Evolutionary conservation across 768 basidiomycete species (phyloP).

Genomic region (Xerocomellus intermedius): DNA sequence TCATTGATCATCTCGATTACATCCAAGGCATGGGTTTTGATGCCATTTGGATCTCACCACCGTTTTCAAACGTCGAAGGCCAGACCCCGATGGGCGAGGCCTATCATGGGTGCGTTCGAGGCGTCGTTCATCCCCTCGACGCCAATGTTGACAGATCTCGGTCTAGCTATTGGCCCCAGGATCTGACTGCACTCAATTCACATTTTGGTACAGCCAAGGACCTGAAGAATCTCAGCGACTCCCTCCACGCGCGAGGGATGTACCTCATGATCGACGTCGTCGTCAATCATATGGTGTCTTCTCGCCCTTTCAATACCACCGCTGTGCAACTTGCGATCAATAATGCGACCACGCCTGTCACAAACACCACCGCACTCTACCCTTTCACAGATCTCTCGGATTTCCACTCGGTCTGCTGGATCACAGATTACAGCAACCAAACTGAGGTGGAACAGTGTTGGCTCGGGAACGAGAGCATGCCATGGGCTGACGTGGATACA

Average conservation of each 20-base stretch:
- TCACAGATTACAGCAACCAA: constrained; percentile 44
- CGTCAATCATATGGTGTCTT: constrained; percentile 57
- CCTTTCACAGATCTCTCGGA: constrained; percentile 36
- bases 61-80: constrained; percentile 48
- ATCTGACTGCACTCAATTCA: constrained; percentile 48
- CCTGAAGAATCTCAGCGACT: constrained; percentile 45
- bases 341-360: constrained; percentile 8
- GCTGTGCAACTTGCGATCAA: constrained; percentile 18
- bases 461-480: constrained; percentile 52
- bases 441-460: constrained; percentile 56
- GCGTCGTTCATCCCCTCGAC: background rate
- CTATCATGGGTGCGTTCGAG: constrained; percentile 47
- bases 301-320: constrained; percentile 25
- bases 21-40: constrained; percentile 64
- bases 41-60: constrained; percentile 57
- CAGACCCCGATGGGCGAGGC: constrained; percentile 51
- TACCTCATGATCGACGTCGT: constrained; percentile 63
- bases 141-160: background rate
- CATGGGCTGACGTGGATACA: constrained; percentile 60
- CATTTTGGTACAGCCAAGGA: constrained; percentile 54
- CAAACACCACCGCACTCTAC: constrained; percentile 21
- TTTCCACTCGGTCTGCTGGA: constrained; percentile 42
- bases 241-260: constrained; percentile 53
- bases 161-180: constrained; percentile 50
- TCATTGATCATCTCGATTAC: constrained; percentile 57